Conservation (phyloP, 2,329 filamentous ascomycete genomes). For the Huntiella abstrusa region DNA sequence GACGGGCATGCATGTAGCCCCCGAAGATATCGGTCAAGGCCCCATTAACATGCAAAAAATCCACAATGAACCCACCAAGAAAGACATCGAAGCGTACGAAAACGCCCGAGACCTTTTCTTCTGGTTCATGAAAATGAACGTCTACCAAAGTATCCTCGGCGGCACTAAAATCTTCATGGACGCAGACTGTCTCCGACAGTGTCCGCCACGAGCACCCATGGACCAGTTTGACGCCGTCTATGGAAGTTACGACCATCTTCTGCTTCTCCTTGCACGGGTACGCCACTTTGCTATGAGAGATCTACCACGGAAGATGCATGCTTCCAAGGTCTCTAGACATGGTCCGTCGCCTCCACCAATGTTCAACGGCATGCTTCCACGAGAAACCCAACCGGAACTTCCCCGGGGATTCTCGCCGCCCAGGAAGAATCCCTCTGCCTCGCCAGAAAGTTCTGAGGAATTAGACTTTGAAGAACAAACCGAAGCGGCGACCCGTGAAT, state of each 20-base stretch:
- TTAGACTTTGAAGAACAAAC: slow-evolving; percentile 45
- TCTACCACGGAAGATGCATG: slow-evolving; percentile 55
- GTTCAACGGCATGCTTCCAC: slow-evolving; percentile 38
- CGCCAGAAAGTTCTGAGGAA: slow-evolving; percentile 28
- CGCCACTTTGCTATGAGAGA: slow-evolving; percentile 64
- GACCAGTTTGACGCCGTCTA: slow-evolving; percentile 61
- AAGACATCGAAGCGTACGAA: slow-evolving; percentile 63
- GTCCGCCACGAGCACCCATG: slow-evolving; percentile 65
- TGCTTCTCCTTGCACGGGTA: slow-evolving; percentile 63
- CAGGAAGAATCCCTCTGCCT: slow-evolving; percentile 23
- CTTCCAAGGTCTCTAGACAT: slow-evolving; percentile 21
- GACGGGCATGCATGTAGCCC: slow-evolving; percentile 21
- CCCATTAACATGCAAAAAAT: slow-evolving; percentile 20
- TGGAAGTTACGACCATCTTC: slow-evolving; percentile 73
- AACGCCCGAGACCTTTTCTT: slow-evolving; percentile 75
- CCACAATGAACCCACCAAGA: slow-evolving; percentile 26
- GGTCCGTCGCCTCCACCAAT: slow-evolving; percentile 23
- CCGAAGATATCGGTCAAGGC: slow-evolving; percentile 20
- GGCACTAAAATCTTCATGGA: slow-evolving; percentile 69
- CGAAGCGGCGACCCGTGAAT: slow-evolving; percentile 55
- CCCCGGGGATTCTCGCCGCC: slow-evolving; percentile 38
- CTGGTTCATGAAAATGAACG: slow-evolving; percentile 93
- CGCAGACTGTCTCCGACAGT: slow-evolving; percentile 66
- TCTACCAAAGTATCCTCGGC: slow-evolving; percentile 76
- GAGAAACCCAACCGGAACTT: slow-evolving; percentile 28